Evolutionary conservation across 2,329 filamentous ascomycete genomes (phyloP), one percentile per base, ranked within the genome.

Genomic region (Hymenoscyphus albidus): DNA sequence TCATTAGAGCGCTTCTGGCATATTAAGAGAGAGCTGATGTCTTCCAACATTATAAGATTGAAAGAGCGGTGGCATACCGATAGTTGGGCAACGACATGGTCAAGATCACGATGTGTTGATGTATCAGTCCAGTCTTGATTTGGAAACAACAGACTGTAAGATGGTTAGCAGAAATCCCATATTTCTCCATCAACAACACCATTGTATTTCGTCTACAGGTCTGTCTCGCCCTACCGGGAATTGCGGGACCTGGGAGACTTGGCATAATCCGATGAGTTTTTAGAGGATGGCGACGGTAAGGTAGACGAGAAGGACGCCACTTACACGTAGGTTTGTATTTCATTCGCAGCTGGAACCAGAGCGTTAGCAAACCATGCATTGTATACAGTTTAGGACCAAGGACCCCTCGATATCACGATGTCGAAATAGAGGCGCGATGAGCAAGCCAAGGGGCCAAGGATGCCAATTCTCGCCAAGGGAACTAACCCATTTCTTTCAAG

Each of bases 251-350:
- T 18, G 57, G 44, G 44, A 40, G 32, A 5, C 61, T 55, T 56
- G 40, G 18, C 32, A 56, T 39, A 6, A 27, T 62, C 54, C n/a
- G 55, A 44, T 48, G 38, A 59, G 31, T 48, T 12, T 58, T 27
- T 38, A 38, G 35, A 31, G 32, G 6, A 16, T 56, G 39, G 40
- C 14, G 35, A 27, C 31, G 31, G 55, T 51, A 32, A 31, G 16
- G 35, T 35, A 58, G 40, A n/a, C 54, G 16, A 39, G 9, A 10
- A 38, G 58, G 48, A 16, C 39, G 13, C 42, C 57, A 72, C 72
- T 61, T 69, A 74, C 72, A 73, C 72, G 63, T 70, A 70, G 32
- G 70, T 73, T 42, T 70, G 64, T 62, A 74, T 67, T 61, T 68
- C 66, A 65, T 69, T 69, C 32, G 72, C 64, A 68, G 71, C 72